phyloP scores from a whole-genome alignment of 768 basidiomycete species.

The Lactarius trivialis region DNA sequence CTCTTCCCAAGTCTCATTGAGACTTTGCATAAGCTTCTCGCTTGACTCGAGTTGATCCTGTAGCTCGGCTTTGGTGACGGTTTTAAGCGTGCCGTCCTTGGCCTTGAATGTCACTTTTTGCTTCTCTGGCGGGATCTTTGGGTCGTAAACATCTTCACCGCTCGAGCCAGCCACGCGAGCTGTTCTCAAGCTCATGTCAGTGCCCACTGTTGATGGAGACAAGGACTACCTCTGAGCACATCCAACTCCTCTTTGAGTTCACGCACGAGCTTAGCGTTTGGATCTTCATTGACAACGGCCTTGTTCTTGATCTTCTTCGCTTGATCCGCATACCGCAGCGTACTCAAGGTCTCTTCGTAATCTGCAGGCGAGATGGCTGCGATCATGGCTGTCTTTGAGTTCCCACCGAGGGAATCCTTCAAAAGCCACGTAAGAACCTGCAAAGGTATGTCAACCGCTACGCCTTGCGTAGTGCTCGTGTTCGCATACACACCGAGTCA shows the following conservation, averaged over 20 bases:
- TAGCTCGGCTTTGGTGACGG: conserved; percentile 93
- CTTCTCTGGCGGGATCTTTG: conserved; percentile 83
- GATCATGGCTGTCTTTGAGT: conserved; percentile 99
- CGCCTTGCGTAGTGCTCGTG: not conserved
- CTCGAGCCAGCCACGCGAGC: conserved; percentile 67
- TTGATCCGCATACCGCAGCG: conserved; percentile 94
- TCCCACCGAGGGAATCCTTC: conserved; percentile 95
- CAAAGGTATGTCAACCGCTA: not conserved
- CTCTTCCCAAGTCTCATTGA: conserved; percentile 97
- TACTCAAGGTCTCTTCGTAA: conserved; percentile 96
- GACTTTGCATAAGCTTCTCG: conserved; percentile 89
- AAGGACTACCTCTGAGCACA: conserved; percentile 65
- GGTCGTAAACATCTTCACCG: conserved; percentile 76
- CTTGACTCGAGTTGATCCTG: conserved; percentile 95
- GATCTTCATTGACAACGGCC: conserved; percentile 98
- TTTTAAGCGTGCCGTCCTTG: conserved; percentile 89
- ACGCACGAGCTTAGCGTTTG: conserved; percentile 96
- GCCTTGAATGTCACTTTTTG: conserved; percentile 94
- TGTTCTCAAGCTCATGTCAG: conserved; percentile 27
- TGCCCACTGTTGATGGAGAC: conserved; percentile 19
- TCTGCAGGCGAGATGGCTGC: conserved; percentile 98
- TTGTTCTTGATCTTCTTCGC: conserved; percentile 99
- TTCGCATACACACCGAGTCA: conserved; percentile 70
- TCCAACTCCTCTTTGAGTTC: conserved; percentile 99
- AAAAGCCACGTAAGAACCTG: conserved; percentile 96